phyloP scores from a whole-genome alignment of 2,329 filamentous ascomycete species.

The Claviceps sp. region DNA sequence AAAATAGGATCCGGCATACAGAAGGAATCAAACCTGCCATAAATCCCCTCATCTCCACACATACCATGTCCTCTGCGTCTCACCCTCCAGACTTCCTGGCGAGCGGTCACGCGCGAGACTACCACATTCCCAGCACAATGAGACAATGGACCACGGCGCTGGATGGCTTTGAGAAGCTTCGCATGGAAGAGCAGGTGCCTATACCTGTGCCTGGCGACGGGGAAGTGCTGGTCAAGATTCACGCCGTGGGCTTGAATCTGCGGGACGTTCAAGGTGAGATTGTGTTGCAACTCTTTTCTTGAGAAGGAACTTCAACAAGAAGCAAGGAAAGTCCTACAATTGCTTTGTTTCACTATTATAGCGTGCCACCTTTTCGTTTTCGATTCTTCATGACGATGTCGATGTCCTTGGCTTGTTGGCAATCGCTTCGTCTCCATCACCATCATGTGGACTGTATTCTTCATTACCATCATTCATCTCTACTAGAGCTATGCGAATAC shows the following conservation, averaged over 20 bases:
- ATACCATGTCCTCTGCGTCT: neutral
- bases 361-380: too few species aligned
- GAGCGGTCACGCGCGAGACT: conserved; percentile 4
- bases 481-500: too few species aligned
- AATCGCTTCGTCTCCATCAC: too few species aligned
- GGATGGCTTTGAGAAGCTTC: conserved; percentile 42
- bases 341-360: too few species aligned
- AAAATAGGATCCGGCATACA: too few species aligned
- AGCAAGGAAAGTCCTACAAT: too few species aligned
- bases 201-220: conserved; percentile 34
- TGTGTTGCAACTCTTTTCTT: neutral
- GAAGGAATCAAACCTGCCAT: neutral
- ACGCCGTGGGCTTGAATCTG: conserved; percentile 34
- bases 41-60: neutral
- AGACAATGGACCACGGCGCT: conserved; percentile 42
- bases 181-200: conserved; percentile 23
- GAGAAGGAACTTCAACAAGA: too few species aligned
- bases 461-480: too few species aligned
- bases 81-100: neutral
- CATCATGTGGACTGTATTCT: too few species aligned
- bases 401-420: too few species aligned
- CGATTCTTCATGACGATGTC: too few species aligned
- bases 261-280: conserved; percentile 33
- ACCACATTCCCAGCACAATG: conserved; percentile 12
- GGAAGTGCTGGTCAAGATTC: conserved; percentile 37